Evolutionary conservation across 192 early-diverging fungal genomes (phyloP).

Genomic region (Pilobolus umbonatus): DNA sequence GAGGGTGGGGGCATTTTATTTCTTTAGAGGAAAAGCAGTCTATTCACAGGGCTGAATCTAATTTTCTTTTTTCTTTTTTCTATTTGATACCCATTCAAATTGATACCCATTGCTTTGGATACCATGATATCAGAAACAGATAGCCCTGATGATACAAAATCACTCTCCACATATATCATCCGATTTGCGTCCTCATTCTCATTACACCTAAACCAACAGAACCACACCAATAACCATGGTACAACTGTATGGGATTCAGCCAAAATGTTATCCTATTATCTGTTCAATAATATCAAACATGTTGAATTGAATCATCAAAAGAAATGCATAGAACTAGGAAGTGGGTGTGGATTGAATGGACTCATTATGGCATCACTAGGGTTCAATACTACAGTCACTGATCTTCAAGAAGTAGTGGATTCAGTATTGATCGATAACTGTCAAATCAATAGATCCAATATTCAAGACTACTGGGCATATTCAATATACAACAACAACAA

Average conservation of each 20-base stretch:
- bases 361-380: constrained; percentile 27
- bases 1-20: too few species aligned
- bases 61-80: too few species aligned
- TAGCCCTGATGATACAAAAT: background rate
- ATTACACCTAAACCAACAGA: constrained; percentile 22
- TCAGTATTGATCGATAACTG: constrained; percentile 18
- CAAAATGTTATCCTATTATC: constrained; percentile 16
- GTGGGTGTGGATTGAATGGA: constrained; percentile 32
- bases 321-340: constrained; percentile 32
- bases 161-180: constrained; percentile 1
- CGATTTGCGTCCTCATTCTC: constrained; percentile 1
- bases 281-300: constrained; percentile 13
- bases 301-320: background rate
- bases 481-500: too few species aligned
- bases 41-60: too few species aligned
- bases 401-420: constrained; percentile 26
- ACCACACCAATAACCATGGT: constrained; percentile 28
- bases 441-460: background rate
- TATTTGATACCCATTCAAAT: too few species aligned
- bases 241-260: constrained; percentile 35
- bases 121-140: too few species aligned
- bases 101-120: too few species aligned
- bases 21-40: too few species aligned
- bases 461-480: constrained; percentile 25
- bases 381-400: constrained; percentile 23